A percentile compares a stretch with the other conserved stretches of the same genome.
Evolutionary conservation across 2,329 filamentous ascomycete genomes (phyloP).

Genomic region (Rhexocercosporidium sp.): DNA sequence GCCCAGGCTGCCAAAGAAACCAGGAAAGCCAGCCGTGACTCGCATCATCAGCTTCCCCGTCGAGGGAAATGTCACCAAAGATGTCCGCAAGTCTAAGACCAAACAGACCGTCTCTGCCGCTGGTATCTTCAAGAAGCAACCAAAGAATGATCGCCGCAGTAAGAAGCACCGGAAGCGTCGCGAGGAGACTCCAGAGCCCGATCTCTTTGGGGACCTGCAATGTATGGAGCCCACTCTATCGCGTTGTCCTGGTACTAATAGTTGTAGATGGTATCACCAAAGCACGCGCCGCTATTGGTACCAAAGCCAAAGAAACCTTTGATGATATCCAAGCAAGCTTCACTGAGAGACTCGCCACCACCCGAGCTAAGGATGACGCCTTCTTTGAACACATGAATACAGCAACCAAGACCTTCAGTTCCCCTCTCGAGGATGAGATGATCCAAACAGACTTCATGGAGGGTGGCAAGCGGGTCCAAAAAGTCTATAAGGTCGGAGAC

Average conservation of each 20-base stretch:
- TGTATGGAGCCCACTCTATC: slow-evolving; percentile 11
- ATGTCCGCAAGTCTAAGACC: neutral
- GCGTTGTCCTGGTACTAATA: slow-evolving; percentile 6
- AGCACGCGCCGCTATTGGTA: slow-evolving; percentile 26
- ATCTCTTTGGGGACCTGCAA: slow-evolving; percentile 24
- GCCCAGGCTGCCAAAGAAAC: neutral
- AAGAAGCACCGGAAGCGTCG: slow-evolving; percentile 25
- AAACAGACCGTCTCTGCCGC: slow-evolving; percentile 29
- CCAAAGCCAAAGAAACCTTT: slow-evolving; percentile 24
- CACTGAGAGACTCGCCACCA: slow-evolving; percentile 13
- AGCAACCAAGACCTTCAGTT: slow-evolving; percentile 15
- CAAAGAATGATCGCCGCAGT: slow-evolving; percentile 14
- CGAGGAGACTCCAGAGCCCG: slow-evolving; percentile 22
- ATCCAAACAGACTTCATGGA: slow-evolving; percentile 28
- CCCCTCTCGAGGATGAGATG: slow-evolving; percentile 32
- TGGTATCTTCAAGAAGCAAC: slow-evolving; percentile 32
- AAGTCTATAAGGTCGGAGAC: slow-evolving; percentile 34
- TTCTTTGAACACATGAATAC: slow-evolving; percentile 27
- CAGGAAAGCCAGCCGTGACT: neutral
- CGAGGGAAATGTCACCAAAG: neutral
- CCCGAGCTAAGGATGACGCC: slow-evolving; percentile 16
- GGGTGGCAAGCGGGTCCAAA: slow-evolving; percentile 24
- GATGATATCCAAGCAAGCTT: slow-evolving; percentile 25
- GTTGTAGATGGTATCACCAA: slow-evolving; percentile 32
- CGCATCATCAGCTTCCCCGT: neutral